Percentiles rank a stretch among this genome's conserved stretches.
Conservation (phyloP, 1,139 yeast species). For the Saccharomyces hybrid region DNA sequence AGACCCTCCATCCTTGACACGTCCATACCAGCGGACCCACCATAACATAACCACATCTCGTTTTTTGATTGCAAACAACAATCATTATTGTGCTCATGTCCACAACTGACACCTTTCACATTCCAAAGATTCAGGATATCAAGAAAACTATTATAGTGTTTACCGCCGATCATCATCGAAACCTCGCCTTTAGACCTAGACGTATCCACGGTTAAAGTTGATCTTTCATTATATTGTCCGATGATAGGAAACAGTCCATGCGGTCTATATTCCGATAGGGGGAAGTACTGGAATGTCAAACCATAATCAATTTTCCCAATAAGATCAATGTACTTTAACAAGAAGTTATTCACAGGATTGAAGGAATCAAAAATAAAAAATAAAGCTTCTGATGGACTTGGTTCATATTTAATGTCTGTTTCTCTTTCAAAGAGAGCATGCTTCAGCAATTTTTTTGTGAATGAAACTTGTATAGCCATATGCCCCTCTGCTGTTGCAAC, state of each 20-base stretch:
- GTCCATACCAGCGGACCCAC: conserved; percentile 50
- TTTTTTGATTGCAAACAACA: conserved; percentile 37
- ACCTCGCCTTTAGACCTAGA: not conserved
- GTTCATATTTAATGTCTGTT: not conserved
- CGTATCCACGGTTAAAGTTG: conserved; percentile 30
- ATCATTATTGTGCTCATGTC: conserved; percentile 51
- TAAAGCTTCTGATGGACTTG: not conserved
- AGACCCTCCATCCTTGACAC: conserved; percentile 36
- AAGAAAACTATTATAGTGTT: conserved; percentile 9
- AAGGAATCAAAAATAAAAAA: conserved; percentile 13
- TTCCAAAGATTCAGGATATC: conserved; percentile 15
- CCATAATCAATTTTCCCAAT: conserved; percentile 17
- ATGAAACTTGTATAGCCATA: conserved; percentile 2
- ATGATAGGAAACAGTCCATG: conserved; percentile 41
- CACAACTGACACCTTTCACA: conserved; percentile 41
- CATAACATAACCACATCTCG: conserved; percentile 47
- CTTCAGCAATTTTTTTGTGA: not conserved
- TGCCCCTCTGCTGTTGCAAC: conserved; percentile 8
- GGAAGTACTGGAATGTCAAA: conserved; percentile 42
- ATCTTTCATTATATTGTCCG: conserved; percentile 44
- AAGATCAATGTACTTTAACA: not conserved
- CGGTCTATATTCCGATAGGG: conserved; percentile 48
- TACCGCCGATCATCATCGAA: not conserved
- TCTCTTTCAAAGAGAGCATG: not conserved
- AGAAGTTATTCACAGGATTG: not conserved